Evolutionary conservation across 257 asterid genomes (phyloP).

Genomic region (Plantago ovata): DNA sequence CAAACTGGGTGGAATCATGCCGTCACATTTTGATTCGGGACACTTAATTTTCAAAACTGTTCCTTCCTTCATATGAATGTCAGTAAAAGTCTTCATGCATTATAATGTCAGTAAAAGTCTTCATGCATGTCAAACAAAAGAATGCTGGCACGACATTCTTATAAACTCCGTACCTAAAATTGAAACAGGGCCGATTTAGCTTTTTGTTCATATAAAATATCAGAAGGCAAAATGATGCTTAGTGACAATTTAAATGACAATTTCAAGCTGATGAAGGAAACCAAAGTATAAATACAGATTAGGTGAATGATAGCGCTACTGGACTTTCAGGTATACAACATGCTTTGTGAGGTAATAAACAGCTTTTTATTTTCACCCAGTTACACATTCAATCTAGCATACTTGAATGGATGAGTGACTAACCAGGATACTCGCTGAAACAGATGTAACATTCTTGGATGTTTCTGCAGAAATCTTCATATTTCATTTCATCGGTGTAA

Average conservation of each 20-base stretch:
- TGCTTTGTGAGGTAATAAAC: slow-evolving; percentile 5
- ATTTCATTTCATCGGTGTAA: slow-evolving; percentile 64
- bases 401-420: slow-evolving; percentile 8
- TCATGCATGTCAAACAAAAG: slow-evolving; percentile 72
- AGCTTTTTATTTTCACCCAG: too few relatives aligned
- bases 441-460: slow-evolving; percentile 79
- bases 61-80: slow-evolving; percentile 77
- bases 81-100: slow-evolving; percentile 69
- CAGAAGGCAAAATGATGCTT: not conserved
- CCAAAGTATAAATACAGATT: too few relatives aligned
- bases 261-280: not conserved
- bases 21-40: slow-evolving; percentile 77
- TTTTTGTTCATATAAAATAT: not conserved
- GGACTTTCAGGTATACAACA: not conserved
- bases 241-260: too few relatives aligned
- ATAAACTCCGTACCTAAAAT: slow-evolving; percentile 72
- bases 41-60: slow-evolving; percentile 69
- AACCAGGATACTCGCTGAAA: slow-evolving; percentile 72
- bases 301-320: too few relatives aligned
- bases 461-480: slow-evolving; percentile 58
- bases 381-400: slow-evolving; percentile 2
- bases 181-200: slow-evolving; percentile 5
- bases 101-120: too few relatives aligned
- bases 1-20: slow-evolving; percentile 83
- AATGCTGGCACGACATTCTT: slow-evolving; percentile 79